Evolutionary conservation across 495 filamentous ascomycete species (phyloP).

Genomic region (Annulohypoxylon stygium): DNA sequence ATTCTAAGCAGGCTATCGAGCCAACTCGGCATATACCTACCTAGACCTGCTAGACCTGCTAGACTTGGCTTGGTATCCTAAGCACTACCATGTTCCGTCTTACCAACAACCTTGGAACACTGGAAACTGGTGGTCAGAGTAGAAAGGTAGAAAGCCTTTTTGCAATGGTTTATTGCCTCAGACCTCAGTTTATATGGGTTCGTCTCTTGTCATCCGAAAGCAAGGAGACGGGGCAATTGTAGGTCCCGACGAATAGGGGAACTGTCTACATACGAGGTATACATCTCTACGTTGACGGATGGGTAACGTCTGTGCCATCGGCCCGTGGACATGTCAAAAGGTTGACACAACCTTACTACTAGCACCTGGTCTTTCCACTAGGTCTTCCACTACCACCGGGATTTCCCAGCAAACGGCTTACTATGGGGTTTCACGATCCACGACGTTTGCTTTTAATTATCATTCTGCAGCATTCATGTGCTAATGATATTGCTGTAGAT

Average conservation of each 20-base stretch:
- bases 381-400: slow-evolving; percentile 17
- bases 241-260: slow-evolving; percentile 20
- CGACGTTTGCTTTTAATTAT: slow-evolving; percentile 31
- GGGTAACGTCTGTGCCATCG: slow-evolving; percentile 42
- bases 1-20: slow-evolving; percentile 1
- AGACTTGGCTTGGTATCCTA: slow-evolving; percentile 2
- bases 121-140: slow-evolving; percentile 6
- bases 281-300: slow-evolving; percentile 31
- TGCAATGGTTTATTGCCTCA: slow-evolving; percentile 13
- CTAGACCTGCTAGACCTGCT: background rate
- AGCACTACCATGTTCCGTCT: background rate
- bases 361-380: background rate
- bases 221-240: slow-evolving; percentile 16
- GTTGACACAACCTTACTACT: slow-evolving; percentile 39
- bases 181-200: slow-evolving; percentile 4
- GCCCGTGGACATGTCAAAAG: slow-evolving; percentile 43
- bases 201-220: slow-evolving; percentile 10
- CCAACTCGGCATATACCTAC: slow-evolving; percentile 22
- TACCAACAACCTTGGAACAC: slow-evolving; percentile 11
- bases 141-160: slow-evolving; percentile 7
- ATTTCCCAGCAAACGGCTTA: slow-evolving; percentile 32
- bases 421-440: slow-evolving; percentile 12
- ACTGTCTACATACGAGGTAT: slow-evolving; percentile 8
- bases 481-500: slow-evolving; percentile 23
- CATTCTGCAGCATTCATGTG: slow-evolving; percentile 34